phyloP scores from a whole-genome alignment of 2,329 filamentous ascomycete species.

The Claviceps africana region DNA sequence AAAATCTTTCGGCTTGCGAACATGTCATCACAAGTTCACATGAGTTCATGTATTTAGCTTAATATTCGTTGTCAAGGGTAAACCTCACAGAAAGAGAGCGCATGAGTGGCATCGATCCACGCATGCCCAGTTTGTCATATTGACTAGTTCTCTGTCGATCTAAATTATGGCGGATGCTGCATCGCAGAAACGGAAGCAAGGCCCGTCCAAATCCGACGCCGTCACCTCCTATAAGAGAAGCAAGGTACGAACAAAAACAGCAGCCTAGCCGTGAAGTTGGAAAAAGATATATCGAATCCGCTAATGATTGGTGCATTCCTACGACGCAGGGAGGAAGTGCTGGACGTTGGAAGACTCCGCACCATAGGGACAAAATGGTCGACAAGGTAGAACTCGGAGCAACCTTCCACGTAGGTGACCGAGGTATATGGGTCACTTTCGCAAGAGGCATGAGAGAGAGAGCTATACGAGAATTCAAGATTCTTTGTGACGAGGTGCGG shows the following conservation, averaged over 20 bases:
- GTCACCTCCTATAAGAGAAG: constrained; percentile 23
- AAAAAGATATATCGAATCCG: not conserved
- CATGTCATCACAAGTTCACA: no score
- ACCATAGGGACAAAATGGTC: constrained; percentile 37
- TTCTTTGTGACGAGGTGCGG: constrained; percentile 52
- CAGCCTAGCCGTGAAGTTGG: not conserved
- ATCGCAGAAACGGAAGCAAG: constrained; percentile 22
- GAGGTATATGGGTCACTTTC: constrained; percentile 68
- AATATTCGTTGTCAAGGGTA: no score
- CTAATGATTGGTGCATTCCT: not conserved
- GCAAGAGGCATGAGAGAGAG: constrained; percentile 56
- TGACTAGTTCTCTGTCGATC: not conserved
- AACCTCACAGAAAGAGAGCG: no score
- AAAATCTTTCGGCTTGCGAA: no score
- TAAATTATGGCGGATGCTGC: constrained; percentile 18
- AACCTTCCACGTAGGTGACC: constrained; percentile 50
- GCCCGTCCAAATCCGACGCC: constrained; percentile 12
- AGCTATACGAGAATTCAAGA: constrained; percentile 51
- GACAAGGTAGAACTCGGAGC: constrained; percentile 27
- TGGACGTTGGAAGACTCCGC: constrained; percentile 48
- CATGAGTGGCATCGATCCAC: no score
- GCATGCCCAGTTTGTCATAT: no score
- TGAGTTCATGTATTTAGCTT: no score
- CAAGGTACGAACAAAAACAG: constrained; percentile 19
- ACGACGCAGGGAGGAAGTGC: constrained; percentile 31